Percentiles rank a stretch among this genome's conserved stretches.
These are phyloP conservation scores for Candolleomyces efflorescens DNA, from an alignment of 768 basidiomycete species.

Conservation along the genomic window DNA sequence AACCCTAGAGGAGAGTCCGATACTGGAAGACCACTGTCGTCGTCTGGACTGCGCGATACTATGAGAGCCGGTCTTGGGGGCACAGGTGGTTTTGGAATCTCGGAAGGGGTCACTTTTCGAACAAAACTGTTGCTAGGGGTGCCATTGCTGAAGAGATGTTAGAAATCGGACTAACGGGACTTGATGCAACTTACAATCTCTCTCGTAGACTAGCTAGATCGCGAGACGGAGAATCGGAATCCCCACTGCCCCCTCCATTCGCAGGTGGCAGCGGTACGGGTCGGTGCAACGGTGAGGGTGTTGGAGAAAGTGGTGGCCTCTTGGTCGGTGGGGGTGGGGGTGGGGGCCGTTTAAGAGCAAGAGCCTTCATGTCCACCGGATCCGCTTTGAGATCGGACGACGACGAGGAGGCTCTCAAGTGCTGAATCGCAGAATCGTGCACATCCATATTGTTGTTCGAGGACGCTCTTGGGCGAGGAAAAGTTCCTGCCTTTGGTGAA, in stretches of 20 bases:
- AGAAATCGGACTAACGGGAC: background rate
- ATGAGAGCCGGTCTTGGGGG: background rate
- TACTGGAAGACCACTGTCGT: background rate
- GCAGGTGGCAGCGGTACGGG: conserved; percentile 21
- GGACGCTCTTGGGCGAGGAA: conserved; percentile 36
- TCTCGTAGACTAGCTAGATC: background rate
- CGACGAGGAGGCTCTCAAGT: conserved; percentile 45
- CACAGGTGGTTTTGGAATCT: conserved; percentile 2
- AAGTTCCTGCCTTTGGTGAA: conserved; percentile 16
- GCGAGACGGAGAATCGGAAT: background rate
- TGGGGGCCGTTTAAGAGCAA: conserved; percentile 36
- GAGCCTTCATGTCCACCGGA: background rate
- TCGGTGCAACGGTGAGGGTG: conserved; percentile 28
- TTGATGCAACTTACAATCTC: background rate
- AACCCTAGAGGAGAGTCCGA: background rate
- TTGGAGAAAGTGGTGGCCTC: conserved; percentile 33
- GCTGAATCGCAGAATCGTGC: conserved; percentile 16
- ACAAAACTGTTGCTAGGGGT: no score
- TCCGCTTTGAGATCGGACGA: conserved; percentile 48
- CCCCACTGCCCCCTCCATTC: conserved; percentile 9
- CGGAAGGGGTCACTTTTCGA: background rate
- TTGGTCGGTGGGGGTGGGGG: conserved; percentile 53
- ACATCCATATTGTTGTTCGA: conserved; percentile 28
- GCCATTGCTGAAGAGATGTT: background rate
- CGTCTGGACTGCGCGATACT: background rate